Percentiles rank a stretch among this genome's conserved stretches.
Evolutionary conservation across 2,329 filamentous ascomycete species (phyloP).

Genomic region (Metarhizium guizhouense): DNA sequence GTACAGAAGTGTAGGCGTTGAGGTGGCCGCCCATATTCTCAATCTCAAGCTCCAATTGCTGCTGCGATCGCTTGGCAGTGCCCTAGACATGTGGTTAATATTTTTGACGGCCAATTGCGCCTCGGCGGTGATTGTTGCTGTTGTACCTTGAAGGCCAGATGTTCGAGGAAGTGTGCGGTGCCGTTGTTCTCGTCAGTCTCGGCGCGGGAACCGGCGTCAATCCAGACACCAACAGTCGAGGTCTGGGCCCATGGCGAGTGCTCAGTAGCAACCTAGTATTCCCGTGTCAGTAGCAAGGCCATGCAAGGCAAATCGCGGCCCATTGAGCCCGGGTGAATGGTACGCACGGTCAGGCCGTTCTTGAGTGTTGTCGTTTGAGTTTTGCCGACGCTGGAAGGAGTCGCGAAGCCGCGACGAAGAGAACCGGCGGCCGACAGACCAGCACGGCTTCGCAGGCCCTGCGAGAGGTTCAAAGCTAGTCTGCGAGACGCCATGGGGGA

Average conservation of each 20-base stretch:
- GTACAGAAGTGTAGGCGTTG: slow-evolving; percentile 98
- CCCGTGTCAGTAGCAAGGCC: slow-evolving; percentile 18
- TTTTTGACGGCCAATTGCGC: not conserved
- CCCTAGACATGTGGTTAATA: slow-evolving; percentile 44
- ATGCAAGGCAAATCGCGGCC: slow-evolving; percentile 14
- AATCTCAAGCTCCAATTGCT: slow-evolving; percentile 97
- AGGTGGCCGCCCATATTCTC: slow-evolving; percentile 99
- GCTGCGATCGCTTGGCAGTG: slow-evolving; percentile 87
- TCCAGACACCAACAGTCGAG: slow-evolving; percentile 97
- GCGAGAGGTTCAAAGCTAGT: slow-evolving; percentile 89
- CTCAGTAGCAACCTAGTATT: slow-evolving; percentile 80
- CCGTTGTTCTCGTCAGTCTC: slow-evolving; percentile 98
- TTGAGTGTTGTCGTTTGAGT: slow-evolving; percentile 93
- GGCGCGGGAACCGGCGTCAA: slow-evolving; percentile 95
- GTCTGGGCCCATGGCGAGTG: slow-evolving; percentile 98
- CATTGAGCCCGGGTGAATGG: slow-evolving; percentile 27
- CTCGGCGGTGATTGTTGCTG: not conserved
- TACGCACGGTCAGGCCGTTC: slow-evolving; percentile 88
- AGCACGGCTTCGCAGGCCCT: slow-evolving; percentile 80
- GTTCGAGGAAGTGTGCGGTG: slow-evolving; percentile 98
- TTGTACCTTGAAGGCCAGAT: slow-evolving; percentile 96
- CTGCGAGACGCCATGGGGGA: slow-evolving; percentile 86
- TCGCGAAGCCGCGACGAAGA: slow-evolving; percentile 81
- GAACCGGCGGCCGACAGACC: slow-evolving; percentile 70
- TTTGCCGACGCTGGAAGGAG: slow-evolving; percentile 71